Evolutionary conservation across 768 basidiomycete species (phyloP).

Genomic region (Tulasnella sp.): DNA sequence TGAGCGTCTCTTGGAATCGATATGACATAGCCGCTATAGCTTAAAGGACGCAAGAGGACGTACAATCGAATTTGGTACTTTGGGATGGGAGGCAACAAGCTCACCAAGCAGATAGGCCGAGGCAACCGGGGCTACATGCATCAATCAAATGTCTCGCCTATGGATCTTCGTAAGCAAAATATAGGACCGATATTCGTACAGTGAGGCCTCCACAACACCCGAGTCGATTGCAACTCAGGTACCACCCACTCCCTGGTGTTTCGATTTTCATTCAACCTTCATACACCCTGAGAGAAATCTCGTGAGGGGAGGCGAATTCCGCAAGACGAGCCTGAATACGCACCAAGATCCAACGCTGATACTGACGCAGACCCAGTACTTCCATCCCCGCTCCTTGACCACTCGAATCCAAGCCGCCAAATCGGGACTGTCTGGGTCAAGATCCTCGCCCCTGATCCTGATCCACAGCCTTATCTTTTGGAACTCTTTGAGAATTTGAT

Average conservation of each 20-base stretch:
- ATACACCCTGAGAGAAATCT: neutral
- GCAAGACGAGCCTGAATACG: neutral
- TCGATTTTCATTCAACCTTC: neutral
- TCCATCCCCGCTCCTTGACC: neutral
- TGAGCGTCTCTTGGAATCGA: neutral
- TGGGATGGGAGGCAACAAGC: too few relatives aligned
- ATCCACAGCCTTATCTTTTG: neutral
- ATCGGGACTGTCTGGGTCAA: neutral
- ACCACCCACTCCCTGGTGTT: neutral
- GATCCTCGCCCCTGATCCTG: neutral
- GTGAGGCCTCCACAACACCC: too few relatives aligned
- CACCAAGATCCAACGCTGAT: neutral
- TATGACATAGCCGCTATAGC: neutral
- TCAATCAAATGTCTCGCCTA: neutral
- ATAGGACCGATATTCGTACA: too few relatives aligned
- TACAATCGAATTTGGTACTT: neutral
- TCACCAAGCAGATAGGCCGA: neutral
- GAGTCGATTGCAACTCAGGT: too few relatives aligned
- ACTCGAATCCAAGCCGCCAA: neutral
- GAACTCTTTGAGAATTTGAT: neutral
- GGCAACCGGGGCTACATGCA: too few relatives aligned
- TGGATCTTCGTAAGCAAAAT: neutral
- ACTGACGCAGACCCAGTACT: neutral
- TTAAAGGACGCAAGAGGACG: neutral
- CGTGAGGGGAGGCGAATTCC: neutral